Evolutionary conservation across 2,329 filamentous ascomycete species (phyloP).

Genomic region (Fusarium camptoceras): DNA sequence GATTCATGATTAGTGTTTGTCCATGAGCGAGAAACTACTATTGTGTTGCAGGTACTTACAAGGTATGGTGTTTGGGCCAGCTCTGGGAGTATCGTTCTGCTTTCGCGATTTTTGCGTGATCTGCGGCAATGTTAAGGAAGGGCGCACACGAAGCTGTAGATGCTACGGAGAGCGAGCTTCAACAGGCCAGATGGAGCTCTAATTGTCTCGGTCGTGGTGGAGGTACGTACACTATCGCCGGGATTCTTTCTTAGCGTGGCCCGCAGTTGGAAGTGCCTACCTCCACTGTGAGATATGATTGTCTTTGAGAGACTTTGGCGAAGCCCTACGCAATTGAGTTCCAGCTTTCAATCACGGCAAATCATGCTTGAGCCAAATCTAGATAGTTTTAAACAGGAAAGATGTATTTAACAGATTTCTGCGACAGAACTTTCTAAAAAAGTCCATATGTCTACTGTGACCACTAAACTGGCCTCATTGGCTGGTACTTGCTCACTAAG

Average conservation of each 20-base stretch:
- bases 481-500: slow-evolving; percentile 10
- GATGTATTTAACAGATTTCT: neutral
- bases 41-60: slow-evolving; percentile 2
- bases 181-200: slow-evolving; percentile 49
- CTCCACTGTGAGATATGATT: slow-evolving; percentile 13
- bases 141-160: slow-evolving; percentile 17
- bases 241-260: slow-evolving; percentile 19
- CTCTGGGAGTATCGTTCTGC: neutral
- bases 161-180: slow-evolving; percentile 36
- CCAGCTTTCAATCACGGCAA: neutral
- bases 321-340: slow-evolving; percentile 4
- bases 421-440: neutral
- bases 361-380: neutral
- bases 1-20: slow-evolving; percentile 24
- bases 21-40: neutral
- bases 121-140: neutral
- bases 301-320: neutral
- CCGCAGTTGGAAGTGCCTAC: slow-evolving; percentile 20
- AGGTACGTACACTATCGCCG: slow-evolving; percentile 40
- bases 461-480: neutral
- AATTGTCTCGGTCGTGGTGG: slow-evolving; percentile 12
- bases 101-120: neutral
- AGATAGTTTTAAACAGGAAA: too few species aligned
- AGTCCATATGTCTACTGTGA: neutral
- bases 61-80: neutral